These are phyloP conservation scores for Nematocida sp. DNA, from an alignment of 371 early-diverging fungal species.

Conservation along the genomic window DNA sequence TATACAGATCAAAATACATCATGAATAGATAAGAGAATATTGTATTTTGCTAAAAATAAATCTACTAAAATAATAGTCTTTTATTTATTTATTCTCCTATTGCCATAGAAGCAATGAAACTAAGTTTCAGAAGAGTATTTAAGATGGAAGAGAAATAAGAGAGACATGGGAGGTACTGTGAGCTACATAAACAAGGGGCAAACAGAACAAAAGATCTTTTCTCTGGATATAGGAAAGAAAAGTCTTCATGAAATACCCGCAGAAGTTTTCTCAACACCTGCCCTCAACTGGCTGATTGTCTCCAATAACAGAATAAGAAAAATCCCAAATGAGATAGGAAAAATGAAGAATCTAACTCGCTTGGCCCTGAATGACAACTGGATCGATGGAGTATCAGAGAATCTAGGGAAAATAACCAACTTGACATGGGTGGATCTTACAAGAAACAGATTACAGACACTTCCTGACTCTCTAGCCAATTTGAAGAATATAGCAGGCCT, in stretches of 20 bases:
- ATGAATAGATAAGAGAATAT: neutral
- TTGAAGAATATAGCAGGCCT: slow-evolving; percentile 68
- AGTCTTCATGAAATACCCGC: slow-evolving; percentile 36
- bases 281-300: slow-evolving; percentile 66
- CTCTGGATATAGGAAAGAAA: slow-evolving; percentile 52
- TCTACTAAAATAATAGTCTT: neutral
- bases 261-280: slow-evolving; percentile 49
- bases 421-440: slow-evolving; percentile 68
- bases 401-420: slow-evolving; percentile 55
- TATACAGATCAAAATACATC: too few relatives aligned
- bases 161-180: slow-evolving; percentile 49
- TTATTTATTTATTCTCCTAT: slow-evolving; percentile 10
- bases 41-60: neutral
- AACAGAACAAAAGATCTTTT: slow-evolving; percentile 46
- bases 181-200: slow-evolving; percentile 51
- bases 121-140: slow-evolving; percentile 35
- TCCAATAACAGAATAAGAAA: slow-evolving; percentile 64
- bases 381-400: slow-evolving; percentile 55
- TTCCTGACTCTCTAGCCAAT: slow-evolving; percentile 67
- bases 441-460: slow-evolving; percentile 60
- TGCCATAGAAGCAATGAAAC: slow-evolving; percentile 43
- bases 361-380: slow-evolving; percentile 67
- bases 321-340: slow-evolving; percentile 58
- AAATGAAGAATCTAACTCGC: slow-evolving; percentile 59
- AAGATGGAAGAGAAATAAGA: neutral